phyloP scores from a whole-genome alignment of 805 yeast species.

The Kazachstania martiniae region DNA sequence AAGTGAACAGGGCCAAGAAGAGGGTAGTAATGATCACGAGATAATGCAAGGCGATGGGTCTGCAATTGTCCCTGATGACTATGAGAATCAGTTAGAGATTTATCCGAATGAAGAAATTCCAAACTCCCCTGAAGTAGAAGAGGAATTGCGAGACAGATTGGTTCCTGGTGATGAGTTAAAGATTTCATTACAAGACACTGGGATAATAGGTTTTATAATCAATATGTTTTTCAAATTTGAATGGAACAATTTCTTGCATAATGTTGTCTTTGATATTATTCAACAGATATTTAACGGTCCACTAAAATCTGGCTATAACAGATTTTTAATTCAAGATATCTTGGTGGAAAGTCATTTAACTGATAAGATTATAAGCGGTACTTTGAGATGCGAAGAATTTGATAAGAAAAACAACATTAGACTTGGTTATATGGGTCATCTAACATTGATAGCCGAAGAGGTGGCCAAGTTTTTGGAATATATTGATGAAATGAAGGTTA shows the following conservation, averaged over 20 bases:
- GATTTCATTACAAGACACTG: slow-evolving; percentile 53
- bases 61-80: slow-evolving; percentile 3
- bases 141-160: slow-evolving; percentile 35
- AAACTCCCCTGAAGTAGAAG: slow-evolving; percentile 21
- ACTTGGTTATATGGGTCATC: slow-evolving; percentile 93
- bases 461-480: slow-evolving; percentile 72
- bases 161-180: slow-evolving; percentile 66
- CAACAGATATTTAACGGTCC: slow-evolving; percentile 74
- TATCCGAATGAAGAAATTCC: slow-evolving; percentile 12
- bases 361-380: slow-evolving; percentile 52
- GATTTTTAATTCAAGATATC: slow-evolving; percentile 47
- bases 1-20: slow-evolving; percentile 4
- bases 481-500: slow-evolving; percentile 28
- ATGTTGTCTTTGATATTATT: slow-evolving; percentile 71
- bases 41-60: slow-evolving; percentile 8
- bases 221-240: slow-evolving; percentile 60
- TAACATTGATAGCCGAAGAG: slow-evolving; percentile 88
- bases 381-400: slow-evolving; percentile 44
- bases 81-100: slow-evolving; percentile 5
- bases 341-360: slow-evolving; percentile 51
- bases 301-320: slow-evolving; percentile 59
- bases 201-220: slow-evolving; percentile 46
- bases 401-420: slow-evolving; percentile 55
- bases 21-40: slow-evolving; percentile 4
- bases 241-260: slow-evolving; percentile 77